Evolutionary conservation across 1,139 yeast species (phyloP).

Genomic region (Kluyveromyces marxianus): DNA sequence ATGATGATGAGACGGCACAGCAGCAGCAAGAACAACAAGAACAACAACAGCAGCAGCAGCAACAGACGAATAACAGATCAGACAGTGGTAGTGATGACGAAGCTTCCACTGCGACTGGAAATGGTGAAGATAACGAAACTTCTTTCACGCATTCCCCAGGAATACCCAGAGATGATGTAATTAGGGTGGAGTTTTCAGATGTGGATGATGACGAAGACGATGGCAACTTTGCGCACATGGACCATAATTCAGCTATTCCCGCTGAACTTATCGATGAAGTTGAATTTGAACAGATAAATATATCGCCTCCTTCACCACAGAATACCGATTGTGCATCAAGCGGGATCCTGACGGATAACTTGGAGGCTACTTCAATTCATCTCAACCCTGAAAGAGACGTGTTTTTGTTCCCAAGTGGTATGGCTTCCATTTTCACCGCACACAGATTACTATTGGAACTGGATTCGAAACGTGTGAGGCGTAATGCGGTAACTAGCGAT

Average conservation of each 20-base stretch:
- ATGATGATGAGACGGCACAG: slow-evolving; percentile 4
- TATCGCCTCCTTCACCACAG: neutral
- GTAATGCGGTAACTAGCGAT: slow-evolving; percentile 13
- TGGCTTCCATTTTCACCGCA: slow-evolving; percentile 84
- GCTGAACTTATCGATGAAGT: slow-evolving; percentile 22
- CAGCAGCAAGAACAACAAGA: too few species aligned
- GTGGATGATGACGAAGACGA: slow-evolving; percentile 6
- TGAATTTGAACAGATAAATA: slow-evolving; percentile 6
- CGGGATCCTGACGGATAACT: neutral
- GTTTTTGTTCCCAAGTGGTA: slow-evolving; percentile 80
- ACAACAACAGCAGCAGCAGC: neutral
- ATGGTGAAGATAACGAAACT: neutral
- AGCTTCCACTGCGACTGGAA: neutral
- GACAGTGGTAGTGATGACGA: slow-evolving; percentile 19
- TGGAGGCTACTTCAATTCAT: neutral
- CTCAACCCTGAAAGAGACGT: slow-evolving; percentile 45
- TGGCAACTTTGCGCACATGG: slow-evolving; percentile 6
- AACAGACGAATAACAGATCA: slow-evolving; percentile 2
- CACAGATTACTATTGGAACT: slow-evolving; percentile 55
- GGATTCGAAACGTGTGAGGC: slow-evolving; percentile 25
- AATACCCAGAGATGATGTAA: slow-evolving; percentile 2
- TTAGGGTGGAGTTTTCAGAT: neutral
- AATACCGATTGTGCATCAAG: too few species aligned
- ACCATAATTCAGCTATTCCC: slow-evolving; percentile 15
- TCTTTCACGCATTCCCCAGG: neutral